Conservation (phyloP, 129 eudicot genomes). For the Helianthus tuberosus region DNA sequence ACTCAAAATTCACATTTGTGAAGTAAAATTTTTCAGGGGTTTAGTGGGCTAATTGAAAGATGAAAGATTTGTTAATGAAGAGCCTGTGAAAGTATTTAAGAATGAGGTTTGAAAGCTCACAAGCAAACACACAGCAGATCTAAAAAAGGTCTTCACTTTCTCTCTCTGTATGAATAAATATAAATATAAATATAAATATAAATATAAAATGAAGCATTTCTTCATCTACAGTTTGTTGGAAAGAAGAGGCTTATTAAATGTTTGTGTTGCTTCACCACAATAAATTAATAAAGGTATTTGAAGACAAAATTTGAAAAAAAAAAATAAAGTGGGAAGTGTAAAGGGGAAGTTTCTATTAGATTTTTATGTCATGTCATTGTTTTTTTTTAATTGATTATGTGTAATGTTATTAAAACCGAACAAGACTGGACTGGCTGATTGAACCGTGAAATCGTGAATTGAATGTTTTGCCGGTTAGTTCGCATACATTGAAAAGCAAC, state of each 20-base stretch:
- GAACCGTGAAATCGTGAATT: too few relatives aligned
- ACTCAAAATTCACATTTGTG: conserved; percentile 30
- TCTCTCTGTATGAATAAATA: conserved; percentile 12
- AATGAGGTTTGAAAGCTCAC: conserved; percentile 29
- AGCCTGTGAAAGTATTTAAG: conserved; percentile 54
- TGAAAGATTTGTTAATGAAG: conserved; percentile 22
- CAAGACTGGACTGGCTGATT: too few relatives aligned
- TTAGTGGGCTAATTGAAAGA: conserved; percentile 28
- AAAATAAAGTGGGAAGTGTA: conserved; percentile 2
- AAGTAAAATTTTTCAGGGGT: conserved; percentile 3
- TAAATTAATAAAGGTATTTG: conserved; percentile 11
- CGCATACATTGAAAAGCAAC: too few relatives aligned
- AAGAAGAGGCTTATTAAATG: conserved; percentile 32
- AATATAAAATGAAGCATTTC: neutral
- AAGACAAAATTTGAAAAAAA: conserved; percentile 4
- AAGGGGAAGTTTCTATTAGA: conserved; percentile 47
- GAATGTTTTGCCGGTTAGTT: too few relatives aligned
- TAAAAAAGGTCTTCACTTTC: conserved; percentile 29
- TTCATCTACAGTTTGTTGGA: conserved; percentile 33
- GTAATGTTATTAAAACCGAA: too few relatives aligned
- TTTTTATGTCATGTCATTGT: conserved; percentile 4
- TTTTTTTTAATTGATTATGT: neutral
- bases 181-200: neutral
- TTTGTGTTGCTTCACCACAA: conserved; percentile 2
- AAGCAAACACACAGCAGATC: conserved; percentile 46